These are phyloP conservation scores for Phytopythium litorale DNA, from an alignment of 352 stramenopile species.

Conservation along the genomic window DNA sequence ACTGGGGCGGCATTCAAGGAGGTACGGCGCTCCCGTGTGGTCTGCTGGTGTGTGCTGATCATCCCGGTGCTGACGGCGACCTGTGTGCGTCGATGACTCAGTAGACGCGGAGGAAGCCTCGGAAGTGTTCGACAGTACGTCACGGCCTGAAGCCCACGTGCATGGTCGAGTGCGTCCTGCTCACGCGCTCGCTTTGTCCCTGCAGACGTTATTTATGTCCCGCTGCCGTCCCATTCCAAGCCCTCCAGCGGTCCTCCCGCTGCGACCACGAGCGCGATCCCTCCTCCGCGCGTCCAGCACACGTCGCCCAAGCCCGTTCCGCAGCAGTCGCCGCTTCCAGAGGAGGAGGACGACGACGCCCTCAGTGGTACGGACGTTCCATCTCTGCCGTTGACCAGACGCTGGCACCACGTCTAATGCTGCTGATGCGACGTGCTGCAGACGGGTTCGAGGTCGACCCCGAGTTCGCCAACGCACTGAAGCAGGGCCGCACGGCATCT, in stretches of 20 bases:
- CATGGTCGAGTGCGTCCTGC: neutral
- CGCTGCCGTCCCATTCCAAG: conserved; percentile 10
- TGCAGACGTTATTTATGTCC: conserved; percentile 62
- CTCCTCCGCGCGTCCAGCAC: neutral
- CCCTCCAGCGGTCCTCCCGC: neutral
- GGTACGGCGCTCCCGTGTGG: conserved; percentile 6
- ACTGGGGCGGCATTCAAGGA: conserved; percentile 15
- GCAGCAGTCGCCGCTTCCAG: neutral
- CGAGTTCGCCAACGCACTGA: conserved; percentile 10
- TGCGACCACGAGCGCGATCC: neutral
- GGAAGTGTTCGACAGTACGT: conserved; percentile 70
- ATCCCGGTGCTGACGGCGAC: conserved; percentile 7
- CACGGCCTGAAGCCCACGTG: neutral
- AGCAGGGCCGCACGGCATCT: conserved; percentile 3
- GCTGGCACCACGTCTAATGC: neutral
- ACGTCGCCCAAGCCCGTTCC: neutral
- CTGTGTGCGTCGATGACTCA: conserved; percentile 6
- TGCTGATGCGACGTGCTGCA: conserved; percentile 4
- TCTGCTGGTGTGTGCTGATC: neutral
- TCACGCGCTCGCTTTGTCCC: neutral
- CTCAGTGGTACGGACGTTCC: conserved; percentile 28
- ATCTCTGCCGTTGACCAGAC: too few relatives aligned
- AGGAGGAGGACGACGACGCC: conserved; percentile 33
- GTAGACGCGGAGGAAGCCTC: conserved; percentile 55
- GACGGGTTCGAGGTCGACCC: conserved; percentile 28